phyloP scores from a whole-genome alignment of 169 alveolate genomes.

The Eimeria tenella region DNA sequence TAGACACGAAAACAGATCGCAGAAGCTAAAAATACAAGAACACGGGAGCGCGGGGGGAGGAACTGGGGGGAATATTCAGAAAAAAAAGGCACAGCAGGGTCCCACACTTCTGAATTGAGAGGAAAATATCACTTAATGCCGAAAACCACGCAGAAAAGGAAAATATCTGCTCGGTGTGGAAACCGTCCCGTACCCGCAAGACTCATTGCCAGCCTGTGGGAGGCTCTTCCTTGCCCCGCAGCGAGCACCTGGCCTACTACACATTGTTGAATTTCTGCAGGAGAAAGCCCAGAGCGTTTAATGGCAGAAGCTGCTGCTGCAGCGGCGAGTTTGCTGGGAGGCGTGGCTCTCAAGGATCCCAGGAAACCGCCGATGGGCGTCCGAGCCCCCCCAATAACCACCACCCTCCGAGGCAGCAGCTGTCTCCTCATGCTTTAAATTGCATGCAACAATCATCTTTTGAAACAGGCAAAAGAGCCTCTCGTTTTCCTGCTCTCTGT shows the following conservation, averaged over 20 bases:
- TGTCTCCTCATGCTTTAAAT: neutral
- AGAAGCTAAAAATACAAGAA: neutral
- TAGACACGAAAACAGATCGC: neutral
- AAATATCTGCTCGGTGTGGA: too few species aligned
- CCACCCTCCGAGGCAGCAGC: constrained; percentile 77
- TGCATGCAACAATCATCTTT: neutral
- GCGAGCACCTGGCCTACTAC: constrained; percentile 84
- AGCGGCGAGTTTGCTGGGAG: constrained; percentile 80
- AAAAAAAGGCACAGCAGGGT: too few species aligned
- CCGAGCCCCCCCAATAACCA: constrained; percentile 79
- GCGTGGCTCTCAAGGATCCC: constrained; percentile 76
- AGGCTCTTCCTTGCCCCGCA: constrained; percentile 84
- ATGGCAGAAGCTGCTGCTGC: constrained; percentile 79
- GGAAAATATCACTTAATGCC: too few species aligned
- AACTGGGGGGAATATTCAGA: neutral
- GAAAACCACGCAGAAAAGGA: too few species aligned
- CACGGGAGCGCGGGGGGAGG: neutral
- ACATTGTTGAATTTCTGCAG: constrained; percentile 80
- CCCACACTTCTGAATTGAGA: too few species aligned
- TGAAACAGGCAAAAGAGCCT: too few species aligned
- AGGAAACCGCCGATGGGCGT: constrained; percentile 83
- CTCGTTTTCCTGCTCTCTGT: too few species aligned
- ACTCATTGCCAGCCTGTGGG: constrained; percentile 68
- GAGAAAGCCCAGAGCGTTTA: constrained; percentile 71
- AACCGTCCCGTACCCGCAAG: constrained; percentile 34